Base-by-base conservation (phyloP, 768 basidiomycete species). In the Fibroporia radiculosa region DNA sequence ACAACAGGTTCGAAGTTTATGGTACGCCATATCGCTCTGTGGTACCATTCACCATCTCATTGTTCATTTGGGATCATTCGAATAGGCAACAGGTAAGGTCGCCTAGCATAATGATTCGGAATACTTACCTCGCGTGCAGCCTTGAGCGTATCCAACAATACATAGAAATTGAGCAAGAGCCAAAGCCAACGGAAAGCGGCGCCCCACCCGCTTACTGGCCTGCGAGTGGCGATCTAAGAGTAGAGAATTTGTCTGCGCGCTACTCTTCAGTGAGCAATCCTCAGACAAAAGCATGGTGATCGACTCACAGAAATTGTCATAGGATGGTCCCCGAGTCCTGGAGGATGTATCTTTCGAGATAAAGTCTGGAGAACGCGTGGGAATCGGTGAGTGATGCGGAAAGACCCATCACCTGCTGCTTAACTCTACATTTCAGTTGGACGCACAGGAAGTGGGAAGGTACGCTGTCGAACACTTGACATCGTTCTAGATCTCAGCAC, bases 371-470 rank as follows among this genome's bases (percentile, higher is more conserved):
- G 75, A 79, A 51, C 70, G 76, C 10, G 68, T 82, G 33, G 79
- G 78, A 29, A 67, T 80, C 44, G 72, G 56, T 55, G 26, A 12
- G 56, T 51, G 6, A 3, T 11, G 5, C 29, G 27, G 8, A 16
- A 14, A 12, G 3, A 32, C 34, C 20, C 20, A 19, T 13, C 3
- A 25, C 20, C 13, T 24, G 16, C 25, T 40, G 23, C 4, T 20
- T 23, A 8, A 45, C 3, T 6, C 11, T 33, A 3, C 13, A 3
- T 6, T 19, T 7, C 18, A 54, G 59, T 80, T 22, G 79, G 79
- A 4, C 63, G 77, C 22, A 81, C 79, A 0, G 79, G 78, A 13
- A 73, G 72, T 54, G 78, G 78, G 29, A 73, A 73, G 63, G 66
- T 67, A 36, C 26, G 14, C n/a, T 25, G 12, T 8, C 20, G 34